These are phyloP conservation scores for Plectosphaerella plurivora DNA, from an alignment of 2,329 filamentous ascomycete species.

Conservation along the genomic window DNA sequence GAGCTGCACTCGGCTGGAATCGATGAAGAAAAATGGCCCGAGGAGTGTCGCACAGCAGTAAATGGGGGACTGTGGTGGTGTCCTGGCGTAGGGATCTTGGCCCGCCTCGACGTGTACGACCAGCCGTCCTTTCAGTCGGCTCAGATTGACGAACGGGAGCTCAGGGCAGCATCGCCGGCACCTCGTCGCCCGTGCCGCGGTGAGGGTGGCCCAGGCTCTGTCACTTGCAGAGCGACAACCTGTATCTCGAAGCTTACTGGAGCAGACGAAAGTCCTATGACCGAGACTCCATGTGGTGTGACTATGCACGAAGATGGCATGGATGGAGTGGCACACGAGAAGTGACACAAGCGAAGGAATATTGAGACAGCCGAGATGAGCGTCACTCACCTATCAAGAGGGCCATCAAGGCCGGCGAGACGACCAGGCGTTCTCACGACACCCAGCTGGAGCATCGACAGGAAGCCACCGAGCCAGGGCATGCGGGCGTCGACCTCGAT, in stretches of 20 bases:
- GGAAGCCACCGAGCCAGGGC: slow-evolving; percentile 79
- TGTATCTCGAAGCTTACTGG: slow-evolving; percentile 28
- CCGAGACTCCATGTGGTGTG: slow-evolving; percentile 38
- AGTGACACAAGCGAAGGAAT: slow-evolving; percentile 3
- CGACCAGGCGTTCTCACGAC: slow-evolving; percentile 69
- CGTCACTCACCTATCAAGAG: slow-evolving; percentile 81
- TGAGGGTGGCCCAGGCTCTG: slow-evolving; percentile 15
- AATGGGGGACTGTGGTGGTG: too few relatives aligned
- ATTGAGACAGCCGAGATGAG: slow-evolving; percentile 24
- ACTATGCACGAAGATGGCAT: slow-evolving; percentile 17
- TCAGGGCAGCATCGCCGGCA: too few relatives aligned
- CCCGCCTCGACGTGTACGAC: too few relatives aligned
- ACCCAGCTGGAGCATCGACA: slow-evolving; percentile 73
- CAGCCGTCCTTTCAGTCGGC: slow-evolving; percentile 1
- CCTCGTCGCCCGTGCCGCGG: background rate
- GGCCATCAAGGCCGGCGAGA: slow-evolving; percentile 69
- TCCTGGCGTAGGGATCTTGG: too few relatives aligned
- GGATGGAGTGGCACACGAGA: slow-evolving; percentile 5
- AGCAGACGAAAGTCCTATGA: slow-evolving; percentile 39
- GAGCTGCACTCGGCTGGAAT: background rate
- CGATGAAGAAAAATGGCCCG: background rate
- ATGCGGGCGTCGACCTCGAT: slow-evolving; percentile 74
- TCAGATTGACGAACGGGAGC: too few relatives aligned
- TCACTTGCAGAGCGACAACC: slow-evolving; percentile 24
- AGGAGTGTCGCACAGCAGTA: background rate